phyloP scores from a whole-genome alignment of 257 asterid species.

The Penstemon eatonii region DNA sequence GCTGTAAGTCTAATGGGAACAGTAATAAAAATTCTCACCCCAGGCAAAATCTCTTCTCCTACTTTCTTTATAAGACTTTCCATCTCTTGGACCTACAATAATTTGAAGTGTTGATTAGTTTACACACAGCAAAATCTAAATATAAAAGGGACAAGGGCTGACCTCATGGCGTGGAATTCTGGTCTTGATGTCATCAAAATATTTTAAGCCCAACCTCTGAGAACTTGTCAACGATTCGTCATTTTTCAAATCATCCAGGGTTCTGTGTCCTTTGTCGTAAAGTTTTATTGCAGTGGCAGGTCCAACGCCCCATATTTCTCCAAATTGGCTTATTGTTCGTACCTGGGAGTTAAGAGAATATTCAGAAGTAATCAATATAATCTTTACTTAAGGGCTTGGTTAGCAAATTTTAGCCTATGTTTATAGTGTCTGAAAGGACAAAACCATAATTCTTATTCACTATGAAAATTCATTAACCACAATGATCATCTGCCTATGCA shows the following conservation, averaged over 20 bases:
- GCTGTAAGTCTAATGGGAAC: conserved; percentile 18
- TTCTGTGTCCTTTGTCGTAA: conserved; percentile 87
- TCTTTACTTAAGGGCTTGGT: conserved; percentile 9
- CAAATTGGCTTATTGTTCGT: conserved; percentile 81
- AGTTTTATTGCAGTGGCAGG: conserved; percentile 86
- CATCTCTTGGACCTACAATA: conserved; percentile 77
- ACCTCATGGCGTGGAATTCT: conserved; percentile 94
- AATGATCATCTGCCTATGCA: not conserved
- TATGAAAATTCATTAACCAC: conserved; percentile 4
- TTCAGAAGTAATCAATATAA: conserved; percentile 11
- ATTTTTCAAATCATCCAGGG: conserved; percentile 65
- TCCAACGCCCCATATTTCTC: conserved; percentile 97
- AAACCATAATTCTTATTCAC: not conserved
- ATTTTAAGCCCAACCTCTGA: conserved; percentile 81
- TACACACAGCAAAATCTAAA: conserved; percentile 9
- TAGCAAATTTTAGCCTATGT: conserved; percentile 3
- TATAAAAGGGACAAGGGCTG: conserved; percentile 22
- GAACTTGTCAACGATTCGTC: conserved; percentile 76
- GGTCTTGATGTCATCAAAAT: conserved; percentile 77
- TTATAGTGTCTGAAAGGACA: conserved; percentile 2
- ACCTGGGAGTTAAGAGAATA: conserved; percentile 49
- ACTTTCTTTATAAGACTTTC: conserved; percentile 66
- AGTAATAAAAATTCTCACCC: conserved; percentile 52
- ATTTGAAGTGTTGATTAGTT: conserved; percentile 15
- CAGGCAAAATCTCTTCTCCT: conserved; percentile 80